Base-by-base conservation (phyloP, 2,329 filamentous ascomycete species). In the Xylaria sp. region DNA sequence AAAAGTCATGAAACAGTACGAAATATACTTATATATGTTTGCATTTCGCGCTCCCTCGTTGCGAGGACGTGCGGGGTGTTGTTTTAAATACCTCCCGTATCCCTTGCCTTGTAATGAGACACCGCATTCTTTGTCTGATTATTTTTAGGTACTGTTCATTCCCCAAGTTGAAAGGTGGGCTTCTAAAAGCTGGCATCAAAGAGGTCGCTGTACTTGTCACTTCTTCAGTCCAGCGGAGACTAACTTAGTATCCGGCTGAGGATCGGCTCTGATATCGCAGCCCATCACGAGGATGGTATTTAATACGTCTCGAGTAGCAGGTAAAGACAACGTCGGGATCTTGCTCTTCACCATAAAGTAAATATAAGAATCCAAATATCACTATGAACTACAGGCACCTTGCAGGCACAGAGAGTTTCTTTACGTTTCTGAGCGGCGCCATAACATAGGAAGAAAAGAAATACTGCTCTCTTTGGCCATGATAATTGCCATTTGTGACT, bases 51-150 rank as follows among this genome's bases (percentile, higher is more conserved):
- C 57, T 48, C 6, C 51, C 23, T 60, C 42, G 17, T 28, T 20
- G 10, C 6, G 38, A 46, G n/a, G 53, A 17, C 2, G 36, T n/a
- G 53, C 36, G 42, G 38, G 40, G 46, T 28, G 61, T 28, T 42
- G 56, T 58, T 68, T 68, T 64, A 64, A 58, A 68, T 61, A 60
- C 33, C 13, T 49, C 26, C n/a, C 40, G 9, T 33, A 31, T 59
- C 51, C 38, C 40, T 68, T 66, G 28, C 63, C 56, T 26, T 23
- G 11, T 42, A n/a, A 23, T 31, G 31, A 40, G 13, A 65, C 51
- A 40, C 49, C 49, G n/a, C 20, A 28, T n/a, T 23, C 60, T 65
- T 65, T 70, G 58, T 67, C 13, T 48, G 28, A 2, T 15, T 58
- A 46, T 51, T 57, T 61, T 67, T 67, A 60, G 53, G 20, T 46